Conservation (phyloP, 371 early-diverging fungal genomes). For the Catenaria anguillulae region DNA sequence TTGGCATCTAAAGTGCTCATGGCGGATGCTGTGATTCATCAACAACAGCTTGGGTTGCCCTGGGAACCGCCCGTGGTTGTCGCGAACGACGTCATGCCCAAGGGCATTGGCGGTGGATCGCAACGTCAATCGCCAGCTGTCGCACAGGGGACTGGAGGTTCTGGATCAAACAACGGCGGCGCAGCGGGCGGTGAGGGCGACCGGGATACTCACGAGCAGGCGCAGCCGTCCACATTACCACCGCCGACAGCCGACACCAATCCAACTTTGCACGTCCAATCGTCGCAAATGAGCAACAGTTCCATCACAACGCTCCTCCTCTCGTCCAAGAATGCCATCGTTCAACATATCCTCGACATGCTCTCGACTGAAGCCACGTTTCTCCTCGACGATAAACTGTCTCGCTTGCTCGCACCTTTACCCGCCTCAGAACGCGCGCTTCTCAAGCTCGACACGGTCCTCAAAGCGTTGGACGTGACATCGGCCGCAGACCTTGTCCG, state of each 20-base stretch:
- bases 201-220: no score
- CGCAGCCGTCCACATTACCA: no score
- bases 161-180: background rate
- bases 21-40: background rate
- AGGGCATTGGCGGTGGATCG: no score
- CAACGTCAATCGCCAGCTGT: no score
- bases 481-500: background rate
- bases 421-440: background rate
- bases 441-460: background rate
- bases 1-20: background rate
- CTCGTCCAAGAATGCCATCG: background rate
- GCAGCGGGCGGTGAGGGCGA: background rate
- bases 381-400: background rate
- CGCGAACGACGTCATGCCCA: background rate
- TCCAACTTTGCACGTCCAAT: no score
- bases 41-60: conserved; percentile 1
- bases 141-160: background rate
- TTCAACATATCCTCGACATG: background rate
- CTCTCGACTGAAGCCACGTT: background rate
- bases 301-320: background rate
- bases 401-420: background rate
- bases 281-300: no score
- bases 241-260: no score
- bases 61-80: background rate
- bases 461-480: background rate